A percentile compares a stretch with the other conserved stretches of the same genome.
These are phyloP conservation scores for Musa beccarii DNA, from an alignment of 176 grass and related monocot species.

Conservation along the genomic window DNA sequence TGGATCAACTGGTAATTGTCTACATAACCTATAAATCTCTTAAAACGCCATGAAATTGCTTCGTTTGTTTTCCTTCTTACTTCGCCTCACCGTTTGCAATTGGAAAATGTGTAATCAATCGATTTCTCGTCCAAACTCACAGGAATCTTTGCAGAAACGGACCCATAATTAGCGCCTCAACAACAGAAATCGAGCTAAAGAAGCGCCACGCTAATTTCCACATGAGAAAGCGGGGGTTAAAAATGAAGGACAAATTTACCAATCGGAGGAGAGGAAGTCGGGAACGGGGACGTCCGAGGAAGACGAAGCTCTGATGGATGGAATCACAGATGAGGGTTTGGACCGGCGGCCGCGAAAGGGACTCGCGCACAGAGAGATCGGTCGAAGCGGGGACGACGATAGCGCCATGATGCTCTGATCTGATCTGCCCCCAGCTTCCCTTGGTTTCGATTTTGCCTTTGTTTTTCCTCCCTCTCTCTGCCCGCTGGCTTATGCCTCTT, in stretches of 20 bases:
- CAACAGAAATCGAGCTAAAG: too few species aligned
- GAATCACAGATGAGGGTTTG: constrained; percentile 10
- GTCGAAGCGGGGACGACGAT: not conserved
- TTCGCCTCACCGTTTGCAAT: too few species aligned
- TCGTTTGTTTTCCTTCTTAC: too few species aligned
- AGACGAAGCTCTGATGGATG: constrained; percentile 20
- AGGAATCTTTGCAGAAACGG: too few species aligned
- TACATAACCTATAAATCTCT: too few species aligned
- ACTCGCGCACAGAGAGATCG: not conserved
- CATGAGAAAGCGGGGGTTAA: not conserved
- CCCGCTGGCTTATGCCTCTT: too few species aligned
- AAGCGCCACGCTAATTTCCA: too few species aligned
- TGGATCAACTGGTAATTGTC: too few species aligned
- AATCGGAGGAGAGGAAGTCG: constrained; percentile 81
- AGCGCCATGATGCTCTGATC: not conserved
- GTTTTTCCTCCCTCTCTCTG: not conserved
- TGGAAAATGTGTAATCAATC: too few species aligned
- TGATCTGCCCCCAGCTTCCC: not conserved
- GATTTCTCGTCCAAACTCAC: too few species aligned
- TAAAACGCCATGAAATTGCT: too few species aligned
- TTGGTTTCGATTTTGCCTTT: not conserved
- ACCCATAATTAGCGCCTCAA: too few species aligned
- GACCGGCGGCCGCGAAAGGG: not conserved
- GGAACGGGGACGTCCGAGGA: constrained; percentile 51
- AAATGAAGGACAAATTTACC: constrained; percentile 28